Evolutionary conservation across 306 rosid genomes (phyloP), one percentile per base, ranked within the genome.

Genomic region (Glycine latifolia): DNA sequence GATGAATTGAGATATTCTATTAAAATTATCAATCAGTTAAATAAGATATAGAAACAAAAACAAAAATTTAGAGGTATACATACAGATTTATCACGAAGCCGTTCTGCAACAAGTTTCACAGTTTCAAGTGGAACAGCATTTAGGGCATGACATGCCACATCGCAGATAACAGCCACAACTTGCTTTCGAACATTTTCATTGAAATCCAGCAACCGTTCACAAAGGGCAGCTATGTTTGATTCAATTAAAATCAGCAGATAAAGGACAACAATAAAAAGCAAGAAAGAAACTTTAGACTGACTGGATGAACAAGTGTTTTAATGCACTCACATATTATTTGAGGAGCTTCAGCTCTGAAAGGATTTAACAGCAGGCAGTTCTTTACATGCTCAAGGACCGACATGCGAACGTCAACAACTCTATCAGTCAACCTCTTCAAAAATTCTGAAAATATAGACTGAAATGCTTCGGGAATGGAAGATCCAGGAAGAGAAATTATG

Each of bases 11-110:
- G 86, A 82, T 68, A 63, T 67, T 49, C 58, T 20, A n/a, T 75
- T 75, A 55, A 41, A 82, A 79, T 53, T 56, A 74, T 35, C 56
- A 16, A 82, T 39, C 46, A 65, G 71, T 48, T 15, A 41, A 70
- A 3, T 47, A 69, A 63, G 37, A 69, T 78, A 50, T 75, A 59
- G 46, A 67, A 35, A 58, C 20, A 41, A 80, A 49, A 33, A 71
- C 4, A 61, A 80, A 14, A 4, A 69, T 46, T 39, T 26, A 60
- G 63, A 75, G 67, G 75, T 77, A 82, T 83, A 80, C 74, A 63
- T 94, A 96, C 99, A 86, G 99, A 96, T 92, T 92, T 96, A 85
- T 96, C 99, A 73, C 98, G 97, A 79, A 96, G 94, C 60, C 99
- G 97, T 71, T 94, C 99, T 0, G 99, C 97, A 80, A 96, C 94